phyloP scores from a whole-genome alignment of 805 yeast species.

The Cyberlindnera misumaiensis region DNA sequence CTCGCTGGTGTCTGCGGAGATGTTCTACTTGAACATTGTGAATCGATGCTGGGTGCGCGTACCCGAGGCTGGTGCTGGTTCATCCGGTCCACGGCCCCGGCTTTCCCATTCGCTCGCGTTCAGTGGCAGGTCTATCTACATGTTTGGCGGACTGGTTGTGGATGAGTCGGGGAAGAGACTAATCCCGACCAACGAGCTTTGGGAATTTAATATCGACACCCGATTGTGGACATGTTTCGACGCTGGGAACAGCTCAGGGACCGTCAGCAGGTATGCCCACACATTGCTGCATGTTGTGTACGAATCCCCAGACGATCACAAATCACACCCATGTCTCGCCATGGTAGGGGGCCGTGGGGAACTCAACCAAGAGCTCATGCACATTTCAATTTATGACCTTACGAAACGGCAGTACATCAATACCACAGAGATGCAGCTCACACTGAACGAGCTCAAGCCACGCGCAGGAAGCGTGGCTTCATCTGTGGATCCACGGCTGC shows the following conservation, averaged over 20 bases:
- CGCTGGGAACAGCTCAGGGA: slow-evolving; percentile 32
- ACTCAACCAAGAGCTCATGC: slow-evolving; percentile 24
- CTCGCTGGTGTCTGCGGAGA: slow-evolving; percentile 45
- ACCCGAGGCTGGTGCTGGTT: slow-evolving; percentile 16
- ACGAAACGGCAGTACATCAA: slow-evolving; percentile 27
- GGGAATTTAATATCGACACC: slow-evolving; percentile 54
- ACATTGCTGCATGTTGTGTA: slow-evolving; percentile 36
- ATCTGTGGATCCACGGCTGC: slow-evolving; percentile 9
- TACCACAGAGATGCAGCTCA: slow-evolving; percentile 15
- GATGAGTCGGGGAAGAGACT: slow-evolving; percentile 32
- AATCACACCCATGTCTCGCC: slow-evolving; percentile 41
- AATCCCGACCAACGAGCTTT: slow-evolving; percentile 53
- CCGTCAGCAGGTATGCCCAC: slow-evolving; percentile 45
- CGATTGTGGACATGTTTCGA: slow-evolving; percentile 48
- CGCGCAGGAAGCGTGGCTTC: slow-evolving; percentile 5
- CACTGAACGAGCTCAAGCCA: slow-evolving; percentile 16
- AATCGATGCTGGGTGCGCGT: slow-evolving; percentile 52
- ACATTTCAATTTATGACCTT: slow-evolving; percentile 38
- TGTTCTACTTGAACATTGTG: slow-evolving; percentile 53
- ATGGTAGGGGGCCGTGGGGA: slow-evolving; percentile 48
- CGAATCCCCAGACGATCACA: slow-evolving; percentile 29
- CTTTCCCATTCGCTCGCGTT: slow-evolving; percentile 54
- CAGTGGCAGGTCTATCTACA: slow-evolving; percentile 42
- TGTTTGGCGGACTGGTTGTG: slow-evolving; percentile 56
- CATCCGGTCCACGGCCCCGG: slow-evolving; percentile 27